Conservation (phyloP, 495 filamentous ascomycete genomes). For the Annulohypoxylon moriforme region DNA sequence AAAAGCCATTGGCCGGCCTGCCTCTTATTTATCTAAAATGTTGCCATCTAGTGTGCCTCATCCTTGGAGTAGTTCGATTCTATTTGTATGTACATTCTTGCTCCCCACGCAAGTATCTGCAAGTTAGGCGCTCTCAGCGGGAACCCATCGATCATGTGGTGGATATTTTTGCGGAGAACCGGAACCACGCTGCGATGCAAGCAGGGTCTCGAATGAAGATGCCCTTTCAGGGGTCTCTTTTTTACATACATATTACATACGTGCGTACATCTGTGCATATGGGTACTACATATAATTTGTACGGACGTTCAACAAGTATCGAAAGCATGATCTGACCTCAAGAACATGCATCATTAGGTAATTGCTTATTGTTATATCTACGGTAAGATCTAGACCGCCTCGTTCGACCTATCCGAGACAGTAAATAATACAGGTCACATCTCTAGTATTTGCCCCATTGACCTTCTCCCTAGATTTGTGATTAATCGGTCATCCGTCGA, state of each 20-base stretch:
- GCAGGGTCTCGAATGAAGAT: conserved; percentile 41
- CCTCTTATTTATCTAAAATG: not conserved
- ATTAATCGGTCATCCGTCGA: conserved; percentile 12
- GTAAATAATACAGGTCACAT: conserved; percentile 24
- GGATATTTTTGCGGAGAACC: conserved; percentile 42
- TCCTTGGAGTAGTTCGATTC: conserved; percentile 15
- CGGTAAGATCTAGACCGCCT: conserved; percentile 39
- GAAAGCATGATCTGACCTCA: conserved; percentile 22
- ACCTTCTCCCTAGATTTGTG: conserved; percentile 1
- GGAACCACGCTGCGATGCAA: conserved; percentile 37
- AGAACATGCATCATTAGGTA: conserved; percentile 21
- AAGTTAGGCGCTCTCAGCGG: conserved; percentile 38
- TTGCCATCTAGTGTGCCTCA: conserved; percentile 1
- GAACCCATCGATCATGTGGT: conserved; percentile 45
- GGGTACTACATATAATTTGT: conserved; percentile 7
- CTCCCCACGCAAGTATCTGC: conserved; percentile 21
- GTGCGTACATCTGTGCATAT: conserved; percentile 7
- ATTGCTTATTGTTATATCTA: not conserved
- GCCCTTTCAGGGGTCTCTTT: conserved; percentile 25
- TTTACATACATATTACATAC: conserved; percentile 19
- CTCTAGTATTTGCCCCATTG: conserved; percentile 10
- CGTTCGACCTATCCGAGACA: conserved; percentile 26
- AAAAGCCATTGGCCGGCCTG: conserved; percentile 19
- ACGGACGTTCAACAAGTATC: conserved; percentile 19
- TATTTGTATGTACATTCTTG: conserved; percentile 8